Evolutionary conservation across 352 stramenopile species (phyloP).

Genomic region (Phytopythium mirpurense): DNA sequence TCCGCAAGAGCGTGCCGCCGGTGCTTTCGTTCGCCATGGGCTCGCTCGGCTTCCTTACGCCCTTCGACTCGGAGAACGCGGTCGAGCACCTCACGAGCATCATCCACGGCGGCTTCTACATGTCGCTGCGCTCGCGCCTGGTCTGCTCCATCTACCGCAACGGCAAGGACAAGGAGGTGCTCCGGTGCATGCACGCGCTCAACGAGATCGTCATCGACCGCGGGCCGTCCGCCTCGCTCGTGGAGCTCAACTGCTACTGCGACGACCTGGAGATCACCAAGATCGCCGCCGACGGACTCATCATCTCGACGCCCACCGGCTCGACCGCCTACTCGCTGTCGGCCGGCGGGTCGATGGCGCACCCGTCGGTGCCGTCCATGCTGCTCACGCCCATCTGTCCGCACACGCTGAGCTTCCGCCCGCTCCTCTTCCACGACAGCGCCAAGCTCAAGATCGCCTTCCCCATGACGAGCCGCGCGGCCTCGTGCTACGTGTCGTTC

Average conservation of each 20-base stretch:
- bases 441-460: constrained; percentile 89
- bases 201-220: constrained; percentile 99
- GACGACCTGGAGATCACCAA: constrained; percentile 96
- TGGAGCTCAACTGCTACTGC: constrained; percentile 97
- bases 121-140: constrained; percentile 76
- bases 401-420: constrained; percentile 94
- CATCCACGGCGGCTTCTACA: constrained; percentile 79
- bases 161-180: constrained; percentile 42
- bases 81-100: constrained; percentile 66
- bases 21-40: constrained; percentile 94
- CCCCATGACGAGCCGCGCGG: constrained; percentile 64
- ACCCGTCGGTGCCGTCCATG: constrained; percentile 96
- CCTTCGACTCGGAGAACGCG: constrained; percentile 80
- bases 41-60: constrained; percentile 95
- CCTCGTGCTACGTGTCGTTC: constrained; percentile 85
- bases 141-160: constrained; percentile 66
- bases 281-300: constrained; percentile 95
- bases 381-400: constrained; percentile 98
- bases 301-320: constrained; percentile 97
- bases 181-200: constrained; percentile 88
- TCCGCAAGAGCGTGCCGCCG: constrained; percentile 90
- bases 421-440: constrained; percentile 90
- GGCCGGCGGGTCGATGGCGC: constrained; percentile 96
- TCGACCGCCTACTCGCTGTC: constrained; percentile 98
- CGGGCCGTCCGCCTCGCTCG: constrained; percentile 84